phyloP scores from a whole-genome alignment of 2,329 filamentous ascomycete genomes.

The Colletotrichum sp. region DNA sequence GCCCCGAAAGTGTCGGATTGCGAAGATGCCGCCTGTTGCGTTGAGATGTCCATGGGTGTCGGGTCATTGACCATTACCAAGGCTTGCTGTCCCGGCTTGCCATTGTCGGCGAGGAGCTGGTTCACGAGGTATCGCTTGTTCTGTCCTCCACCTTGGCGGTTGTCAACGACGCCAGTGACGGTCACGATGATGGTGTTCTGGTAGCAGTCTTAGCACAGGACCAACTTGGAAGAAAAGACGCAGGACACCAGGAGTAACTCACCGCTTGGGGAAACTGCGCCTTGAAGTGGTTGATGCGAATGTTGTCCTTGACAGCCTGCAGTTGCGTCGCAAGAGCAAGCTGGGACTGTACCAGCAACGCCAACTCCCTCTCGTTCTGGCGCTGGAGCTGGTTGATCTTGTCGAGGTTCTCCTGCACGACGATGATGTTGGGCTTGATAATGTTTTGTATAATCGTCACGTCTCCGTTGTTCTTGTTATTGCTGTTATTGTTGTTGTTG shows the following conservation, averaged over 20 bases:
- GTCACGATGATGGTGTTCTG: constrained; percentile 43
- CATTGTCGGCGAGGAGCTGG: constrained; percentile 42
- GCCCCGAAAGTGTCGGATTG: constrained; percentile 26
- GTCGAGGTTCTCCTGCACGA: constrained; percentile 41
- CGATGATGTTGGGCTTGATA: constrained; percentile 28
- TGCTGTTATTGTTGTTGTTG: not conserved
- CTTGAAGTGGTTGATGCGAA: constrained; percentile 44
- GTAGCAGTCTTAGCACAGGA: not conserved
- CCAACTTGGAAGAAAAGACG: not conserved
- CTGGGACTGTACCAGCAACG: constrained; percentile 40
- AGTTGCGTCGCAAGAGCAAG: constrained; percentile 39
- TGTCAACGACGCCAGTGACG: constrained; percentile 40
- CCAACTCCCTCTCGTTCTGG: constrained; percentile 41
- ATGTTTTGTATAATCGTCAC: constrained; percentile 32
- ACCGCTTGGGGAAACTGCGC: constrained; percentile 40
- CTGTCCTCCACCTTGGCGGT: constrained; percentile 29
- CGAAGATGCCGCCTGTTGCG: constrained; percentile 24
- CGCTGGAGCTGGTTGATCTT: constrained; percentile 36
- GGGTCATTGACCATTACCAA: constrained; percentile 44
- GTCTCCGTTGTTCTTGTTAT: not conserved
- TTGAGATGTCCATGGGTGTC: constrained; percentile 37
- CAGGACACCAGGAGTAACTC: constrained; percentile 15
- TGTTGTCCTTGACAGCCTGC: constrained; percentile 47
- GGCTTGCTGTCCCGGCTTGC: constrained; percentile 34
- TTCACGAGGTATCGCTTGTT: constrained; percentile 45